phyloP scores from a whole-genome alignment of 108 stramenopile genomes.

The Skeletonema grethae region DNA sequence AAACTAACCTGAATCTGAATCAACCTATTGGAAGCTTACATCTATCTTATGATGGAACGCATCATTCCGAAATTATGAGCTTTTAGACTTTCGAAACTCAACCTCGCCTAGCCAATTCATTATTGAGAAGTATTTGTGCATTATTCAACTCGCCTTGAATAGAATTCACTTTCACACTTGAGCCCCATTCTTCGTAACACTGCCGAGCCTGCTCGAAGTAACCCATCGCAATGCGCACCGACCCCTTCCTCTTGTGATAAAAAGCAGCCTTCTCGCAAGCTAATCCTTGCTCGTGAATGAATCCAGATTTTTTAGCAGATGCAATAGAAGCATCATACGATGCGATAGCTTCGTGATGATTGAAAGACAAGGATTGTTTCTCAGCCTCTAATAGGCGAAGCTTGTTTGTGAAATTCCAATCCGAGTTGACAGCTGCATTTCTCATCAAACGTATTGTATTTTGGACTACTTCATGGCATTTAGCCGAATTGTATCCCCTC shows the following conservation, averaged over 20 bases:
- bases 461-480: background rate
- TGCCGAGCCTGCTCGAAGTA: slow-evolving; percentile 1
- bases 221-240: background rate
- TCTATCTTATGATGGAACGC: no score
- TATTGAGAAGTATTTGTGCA: no score
- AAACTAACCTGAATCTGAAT: no score
- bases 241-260: background rate
- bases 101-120: no score
- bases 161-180: background rate
- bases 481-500: background rate
- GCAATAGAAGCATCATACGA: background rate
- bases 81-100: no score
- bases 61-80: no score
- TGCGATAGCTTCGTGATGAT: background rate
- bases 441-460: background rate
- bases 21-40: no score
- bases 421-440: slow-evolving; percentile 5
- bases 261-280: slow-evolving; percentile 8
- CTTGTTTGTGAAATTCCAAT: slow-evolving; percentile 28
- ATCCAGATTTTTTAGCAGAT: background rate
- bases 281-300: slow-evolving; percentile 10
- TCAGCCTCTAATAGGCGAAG: slow-evolving; percentile 9
- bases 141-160: no score
- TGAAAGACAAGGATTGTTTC: background rate
- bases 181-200: slow-evolving; percentile 9